A percentile compares a stretch with the other conserved stretches of the same genome.
phyloP scores from a whole-genome alignment of 228 moss, liverwort and hornwort species.

The Sphagnum fallax region DNA sequence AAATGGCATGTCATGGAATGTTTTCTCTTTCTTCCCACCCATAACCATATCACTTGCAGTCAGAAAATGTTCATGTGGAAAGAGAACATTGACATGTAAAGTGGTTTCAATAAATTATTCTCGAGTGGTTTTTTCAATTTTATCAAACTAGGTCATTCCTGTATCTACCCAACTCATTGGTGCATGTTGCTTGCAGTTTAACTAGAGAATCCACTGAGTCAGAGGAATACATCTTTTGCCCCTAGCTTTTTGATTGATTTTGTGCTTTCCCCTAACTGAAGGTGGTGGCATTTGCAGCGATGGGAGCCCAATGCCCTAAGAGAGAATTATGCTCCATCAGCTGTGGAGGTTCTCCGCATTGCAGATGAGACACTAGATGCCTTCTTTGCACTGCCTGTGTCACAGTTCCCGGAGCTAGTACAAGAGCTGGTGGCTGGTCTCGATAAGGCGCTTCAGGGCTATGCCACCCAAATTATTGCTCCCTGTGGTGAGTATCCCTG shows the following conservation, averaged over 20 bases:
- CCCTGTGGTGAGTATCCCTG: constrained; percentile 50
- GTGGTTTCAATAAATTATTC: too few species aligned
- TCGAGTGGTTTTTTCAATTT: too few species aligned
- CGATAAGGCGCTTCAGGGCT: constrained; percentile 45
- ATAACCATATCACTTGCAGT: too few species aligned
- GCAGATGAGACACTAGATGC: constrained; percentile 77
- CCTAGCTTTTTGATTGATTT: background rate
- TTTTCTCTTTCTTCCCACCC: too few species aligned
- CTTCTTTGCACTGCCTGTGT: constrained; percentile 79
- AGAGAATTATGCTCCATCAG: constrained; percentile 76
- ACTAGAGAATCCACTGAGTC: too few species aligned
- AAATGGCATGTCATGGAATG: too few species aligned
- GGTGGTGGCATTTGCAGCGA: constrained; percentile 31
- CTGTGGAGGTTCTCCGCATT: constrained; percentile 75
- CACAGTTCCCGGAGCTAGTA: constrained; percentile 56
- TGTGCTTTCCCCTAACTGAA: too few species aligned
- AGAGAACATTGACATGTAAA: too few species aligned
- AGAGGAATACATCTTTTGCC: background rate
- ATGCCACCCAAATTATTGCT: constrained; percentile 52
- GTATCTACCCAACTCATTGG: too few species aligned
- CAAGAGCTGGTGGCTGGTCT: constrained; percentile 61
- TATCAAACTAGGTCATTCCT: too few species aligned
- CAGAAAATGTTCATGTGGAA: too few species aligned
- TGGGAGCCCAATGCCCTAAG: constrained; percentile 75
- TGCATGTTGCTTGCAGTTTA: too few species aligned